Conservation (phyloP, 352 stramenopile genomes). For the Globisporangium carolinianum region DNA sequence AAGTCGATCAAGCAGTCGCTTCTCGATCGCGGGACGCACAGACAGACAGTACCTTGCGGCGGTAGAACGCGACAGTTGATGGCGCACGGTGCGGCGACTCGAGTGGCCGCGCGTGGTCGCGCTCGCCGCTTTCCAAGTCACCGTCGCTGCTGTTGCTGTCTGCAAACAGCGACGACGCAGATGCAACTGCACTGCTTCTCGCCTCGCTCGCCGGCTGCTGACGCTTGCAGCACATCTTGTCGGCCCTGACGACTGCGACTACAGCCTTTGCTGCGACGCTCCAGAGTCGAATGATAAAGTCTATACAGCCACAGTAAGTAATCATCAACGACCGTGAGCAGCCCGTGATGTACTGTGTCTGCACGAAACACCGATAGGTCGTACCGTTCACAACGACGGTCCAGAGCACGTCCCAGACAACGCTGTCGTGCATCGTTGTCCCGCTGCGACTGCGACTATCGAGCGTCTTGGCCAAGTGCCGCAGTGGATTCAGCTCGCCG, state of each 20-base stretch:
- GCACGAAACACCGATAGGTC: not conserved
- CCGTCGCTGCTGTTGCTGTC: not conserved
- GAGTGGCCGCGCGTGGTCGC: slow-evolving; percentile 7
- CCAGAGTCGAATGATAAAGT: slow-evolving; percentile 63
- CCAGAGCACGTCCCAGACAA: slow-evolving; percentile 67
- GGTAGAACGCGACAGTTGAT: slow-evolving; percentile 47
- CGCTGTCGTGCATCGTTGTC: slow-evolving; percentile 13
- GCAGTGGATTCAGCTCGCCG: slow-evolving; percentile 50
- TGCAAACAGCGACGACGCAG: not conserved
- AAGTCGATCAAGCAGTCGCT: too few relatives aligned
- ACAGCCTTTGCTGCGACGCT: slow-evolving; percentile 55
- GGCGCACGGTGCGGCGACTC: slow-evolving; percentile 11
- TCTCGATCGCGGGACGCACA: too few relatives aligned
- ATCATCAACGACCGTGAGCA: not conserved
- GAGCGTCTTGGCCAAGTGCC: slow-evolving; percentile 39
- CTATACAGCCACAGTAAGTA: slow-evolving; percentile 15
- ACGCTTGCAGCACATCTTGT: slow-evolving; percentile 21
- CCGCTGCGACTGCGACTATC: slow-evolving; percentile 16
- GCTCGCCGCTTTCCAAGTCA: slow-evolving; percentile 1
- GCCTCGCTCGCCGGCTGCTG: not conserved
- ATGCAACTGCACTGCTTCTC: not conserved
- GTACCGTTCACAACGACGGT: slow-evolving; percentile 74
- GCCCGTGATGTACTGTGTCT: too few relatives aligned
- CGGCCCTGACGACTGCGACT: slow-evolving; percentile 38
- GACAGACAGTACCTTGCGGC: slow-evolving; percentile 47